Conservation (phyloP, 2,329 filamentous ascomycete genomes). For the Fusarium abutilonis region DNA sequence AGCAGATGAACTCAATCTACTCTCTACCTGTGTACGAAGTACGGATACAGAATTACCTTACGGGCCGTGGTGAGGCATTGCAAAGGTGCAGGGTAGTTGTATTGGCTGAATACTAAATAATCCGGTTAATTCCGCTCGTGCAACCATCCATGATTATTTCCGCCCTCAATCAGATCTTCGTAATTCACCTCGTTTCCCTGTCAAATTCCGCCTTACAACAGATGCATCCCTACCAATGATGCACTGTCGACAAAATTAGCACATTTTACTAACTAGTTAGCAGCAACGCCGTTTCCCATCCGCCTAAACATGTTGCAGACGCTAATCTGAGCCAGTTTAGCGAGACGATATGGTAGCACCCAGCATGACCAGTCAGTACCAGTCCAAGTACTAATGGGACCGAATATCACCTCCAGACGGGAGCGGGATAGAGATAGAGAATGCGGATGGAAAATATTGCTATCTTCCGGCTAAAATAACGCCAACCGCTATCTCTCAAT, state of each 20-base stretch:
- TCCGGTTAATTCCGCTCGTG: not conserved
- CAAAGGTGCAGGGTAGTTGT: not conserved
- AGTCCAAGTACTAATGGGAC: too few relatives aligned
- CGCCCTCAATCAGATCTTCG: not conserved
- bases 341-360: not conserved
- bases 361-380: too few relatives aligned
- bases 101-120: not conserved
- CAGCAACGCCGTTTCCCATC: conserved; percentile 13
- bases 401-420: not conserved
- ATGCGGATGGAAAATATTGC: not conserved
- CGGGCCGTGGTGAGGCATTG: not conserved
- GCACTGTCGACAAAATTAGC: conserved; percentile 2
- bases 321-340: conserved; percentile 3
- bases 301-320: not conserved
- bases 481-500: conserved; percentile 3
- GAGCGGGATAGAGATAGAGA: too few relatives aligned
- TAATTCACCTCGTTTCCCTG: not conserved
- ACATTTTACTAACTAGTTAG: not conserved
- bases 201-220: not conserved
- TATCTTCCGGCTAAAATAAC: conserved; percentile 16
- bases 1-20: not conserved
- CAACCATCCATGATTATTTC: not conserved
- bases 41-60: too few relatives aligned
- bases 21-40: too few relatives aligned
- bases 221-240: not conserved